Evolutionary conservation across 371 early-diverging fungal genomes (phyloP), one percentile per base, ranked within the genome.

Genomic region (Basidiobolus meristosporus): DNA sequence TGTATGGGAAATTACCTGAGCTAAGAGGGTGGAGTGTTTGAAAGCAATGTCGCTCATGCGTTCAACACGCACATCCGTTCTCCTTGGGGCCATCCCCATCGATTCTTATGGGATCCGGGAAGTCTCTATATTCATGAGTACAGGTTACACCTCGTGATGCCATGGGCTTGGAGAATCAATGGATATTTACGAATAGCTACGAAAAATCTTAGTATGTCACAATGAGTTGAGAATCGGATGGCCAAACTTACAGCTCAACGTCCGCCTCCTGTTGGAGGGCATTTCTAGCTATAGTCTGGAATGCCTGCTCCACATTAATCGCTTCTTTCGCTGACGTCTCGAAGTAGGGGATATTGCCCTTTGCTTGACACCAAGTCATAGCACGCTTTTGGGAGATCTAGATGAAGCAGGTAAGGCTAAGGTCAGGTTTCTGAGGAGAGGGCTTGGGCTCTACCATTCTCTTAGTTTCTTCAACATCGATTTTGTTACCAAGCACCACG

Each of bases 401-500:
- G n/a, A n/a, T n/a, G n/a, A n/a, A 49, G 32, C 2, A 22, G 30
- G 0, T 1, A 37, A 26, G 26, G 9, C 5, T 26, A 9, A n/a
- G n/a, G n/a, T n/a, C n/a, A n/a, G n/a, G n/a, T n/a, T n/a, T n/a
- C n/a, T n/a, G n/a, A n/a, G n/a, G n/a, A n/a, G n/a, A n/a, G n/a
- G n/a, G n/a, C n/a, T n/a, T n/a, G n/a, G n/a, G n/a, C n/a, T n/a
- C n/a, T 57, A 89, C 87, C 68, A 80, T 82, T 42, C 97, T 12
- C 20, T 39, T 45, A 26, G 70, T 67, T 43, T 95, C 93, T 48
- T 91, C 89, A 46, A 92, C 58, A 57, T 99, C 99, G 35, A 91
- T 75, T 67, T 99, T 99, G 64, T 99, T 99, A 45, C 98, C 99
- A 15, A 97, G 59, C 9, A 93, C 82, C 21, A 97, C 89, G 64